Evolutionary conservation across 176 grass and related monocot species (phyloP).

Genomic region (Oryza glumipatula): DNA sequence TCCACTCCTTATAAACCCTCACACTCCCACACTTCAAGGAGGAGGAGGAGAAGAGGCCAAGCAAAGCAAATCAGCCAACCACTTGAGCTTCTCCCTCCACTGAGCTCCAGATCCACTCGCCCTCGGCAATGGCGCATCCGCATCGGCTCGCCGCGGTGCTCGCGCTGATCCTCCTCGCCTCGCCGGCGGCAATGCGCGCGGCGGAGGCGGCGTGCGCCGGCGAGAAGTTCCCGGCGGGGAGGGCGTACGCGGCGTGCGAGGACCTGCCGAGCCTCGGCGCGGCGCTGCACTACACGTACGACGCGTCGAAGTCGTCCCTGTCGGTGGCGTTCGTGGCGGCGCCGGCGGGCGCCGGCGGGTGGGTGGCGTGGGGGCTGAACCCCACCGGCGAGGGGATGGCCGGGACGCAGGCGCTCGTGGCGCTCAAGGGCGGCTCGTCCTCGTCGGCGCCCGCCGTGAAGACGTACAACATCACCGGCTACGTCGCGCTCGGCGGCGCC

Average conservation of each 20-base stretch:
- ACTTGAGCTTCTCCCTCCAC: neutral
- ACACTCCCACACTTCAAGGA: neutral
- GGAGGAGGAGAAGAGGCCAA: neutral
- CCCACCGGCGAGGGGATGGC: slow-evolving; percentile 64
- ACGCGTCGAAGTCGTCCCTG: slow-evolving; percentile 36
- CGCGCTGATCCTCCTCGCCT: slow-evolving; percentile 22
- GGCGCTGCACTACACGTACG: slow-evolving; percentile 69
- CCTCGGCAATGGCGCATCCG: slow-evolving; percentile 22
- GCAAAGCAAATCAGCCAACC: neutral
- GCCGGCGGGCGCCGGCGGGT: slow-evolving; percentile 48
- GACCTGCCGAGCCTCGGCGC: slow-evolving; percentile 67
- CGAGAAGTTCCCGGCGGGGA: slow-evolving; percentile 58
- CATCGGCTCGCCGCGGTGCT: slow-evolving; percentile 33
- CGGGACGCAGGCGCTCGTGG: slow-evolving; percentile 69
- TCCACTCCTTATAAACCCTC: slow-evolving; percentile 31
- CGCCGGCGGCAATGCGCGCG: neutral
- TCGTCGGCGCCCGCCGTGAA: slow-evolving; percentile 24
- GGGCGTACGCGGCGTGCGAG: slow-evolving; percentile 49
- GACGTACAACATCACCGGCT: slow-evolving; percentile 66
- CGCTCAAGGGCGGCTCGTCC: slow-evolving; percentile 26
- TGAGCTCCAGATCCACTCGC: neutral
- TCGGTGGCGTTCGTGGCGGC: slow-evolving; percentile 69
- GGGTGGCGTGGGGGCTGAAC: slow-evolving; percentile 81
- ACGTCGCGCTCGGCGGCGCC: slow-evolving; percentile 27
- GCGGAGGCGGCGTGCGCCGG: slow-evolving; percentile 30